phyloP scores from a whole-genome alignment of 1,284 basidiomycete species.

The Ceratobasidium sp. region DNA sequence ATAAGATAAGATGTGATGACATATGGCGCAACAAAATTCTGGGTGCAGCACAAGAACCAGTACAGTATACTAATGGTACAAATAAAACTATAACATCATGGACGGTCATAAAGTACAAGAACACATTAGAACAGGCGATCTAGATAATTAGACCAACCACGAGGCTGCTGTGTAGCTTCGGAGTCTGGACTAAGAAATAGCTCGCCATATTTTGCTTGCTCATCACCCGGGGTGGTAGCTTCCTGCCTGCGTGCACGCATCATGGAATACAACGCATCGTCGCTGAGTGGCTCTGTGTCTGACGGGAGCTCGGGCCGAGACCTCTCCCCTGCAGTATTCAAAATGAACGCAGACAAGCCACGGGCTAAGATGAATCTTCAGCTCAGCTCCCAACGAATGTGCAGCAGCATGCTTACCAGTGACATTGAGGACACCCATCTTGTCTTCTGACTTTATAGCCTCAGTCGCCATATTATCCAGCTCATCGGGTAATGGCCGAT shows the following conservation, averaged over 20 bases:
- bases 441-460: slow-evolving; percentile 29
- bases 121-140: slow-evolving; percentile 3
- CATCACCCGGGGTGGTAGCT: slow-evolving; percentile 12
- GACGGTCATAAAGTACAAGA: neutral
- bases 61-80: neutral
- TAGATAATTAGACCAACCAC: slow-evolving; percentile 24
- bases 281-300: slow-evolving; percentile 18
- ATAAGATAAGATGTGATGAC: slow-evolving; percentile 33
- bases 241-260: slow-evolving; percentile 23
- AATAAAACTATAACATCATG: neutral
- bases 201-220: slow-evolving; percentile 30
- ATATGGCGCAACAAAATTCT: neutral
- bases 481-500: slow-evolving; percentile 28
- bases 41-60: too few species aligned
- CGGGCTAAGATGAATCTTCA: slow-evolving; percentile 20
- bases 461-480: slow-evolving; percentile 28
- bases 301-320: neutral
- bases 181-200: slow-evolving; percentile 27
- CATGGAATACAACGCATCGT: slow-evolving; percentile 17
- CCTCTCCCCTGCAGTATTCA: neutral
- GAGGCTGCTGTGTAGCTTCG: slow-evolving; percentile 1
- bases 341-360: slow-evolving; percentile 16
- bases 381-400: slow-evolving; percentile 11
- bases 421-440: slow-evolving; percentile 34
- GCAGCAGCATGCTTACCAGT: slow-evolving; percentile 8